These are phyloP conservation scores for Cucumis sativus DNA, from an alignment of 306 rosid species.

Conservation along the genomic window DNA sequence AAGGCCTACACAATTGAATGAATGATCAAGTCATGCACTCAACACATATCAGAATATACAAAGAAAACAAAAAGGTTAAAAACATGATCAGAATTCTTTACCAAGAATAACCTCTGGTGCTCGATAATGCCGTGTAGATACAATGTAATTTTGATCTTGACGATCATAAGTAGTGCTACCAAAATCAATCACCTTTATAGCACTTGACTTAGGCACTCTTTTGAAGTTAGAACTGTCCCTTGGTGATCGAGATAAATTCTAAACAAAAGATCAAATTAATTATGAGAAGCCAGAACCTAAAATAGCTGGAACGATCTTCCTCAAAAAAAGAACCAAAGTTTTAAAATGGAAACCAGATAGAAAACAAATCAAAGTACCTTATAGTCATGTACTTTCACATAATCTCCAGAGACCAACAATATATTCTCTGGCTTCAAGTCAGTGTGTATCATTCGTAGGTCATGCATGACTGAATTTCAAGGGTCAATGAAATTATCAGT, in stretches of 20 bases:
- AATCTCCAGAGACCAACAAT: constrained; percentile 57
- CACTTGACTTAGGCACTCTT: constrained; percentile 81
- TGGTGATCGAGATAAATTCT: constrained; percentile 74
- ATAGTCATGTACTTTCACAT: constrained; percentile 66
- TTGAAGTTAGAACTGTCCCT: constrained; percentile 48
- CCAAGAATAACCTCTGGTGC: constrained; percentile 99
- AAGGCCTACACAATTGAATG: constrained; percentile 30
- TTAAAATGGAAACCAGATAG: background rate
- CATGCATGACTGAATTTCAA: constrained; percentile 73
- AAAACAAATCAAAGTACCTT: constrained; percentile 14
- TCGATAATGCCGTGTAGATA: constrained; percentile 89
- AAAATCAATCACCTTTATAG: constrained; percentile 93
- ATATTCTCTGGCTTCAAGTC: constrained; percentile 94
- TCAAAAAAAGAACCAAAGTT: background rate
- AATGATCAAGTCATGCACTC: background rate
- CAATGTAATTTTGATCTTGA: constrained; percentile 76
- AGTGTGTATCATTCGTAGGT: constrained; percentile 66
- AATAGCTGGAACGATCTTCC: background rate
- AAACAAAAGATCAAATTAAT: background rate
- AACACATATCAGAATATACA: background rate
- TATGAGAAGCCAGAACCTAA: background rate
- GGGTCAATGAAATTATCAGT: background rate
- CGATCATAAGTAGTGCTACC: constrained; percentile 91
- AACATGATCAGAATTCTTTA: constrained; percentile 3
- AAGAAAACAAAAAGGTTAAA: background rate